A percentile compares a stretch with the other conserved stretches of the same genome.
Conservation (phyloP, 1,284 basidiomycete genomes). For the Afroboletus lepidellus region DNA sequence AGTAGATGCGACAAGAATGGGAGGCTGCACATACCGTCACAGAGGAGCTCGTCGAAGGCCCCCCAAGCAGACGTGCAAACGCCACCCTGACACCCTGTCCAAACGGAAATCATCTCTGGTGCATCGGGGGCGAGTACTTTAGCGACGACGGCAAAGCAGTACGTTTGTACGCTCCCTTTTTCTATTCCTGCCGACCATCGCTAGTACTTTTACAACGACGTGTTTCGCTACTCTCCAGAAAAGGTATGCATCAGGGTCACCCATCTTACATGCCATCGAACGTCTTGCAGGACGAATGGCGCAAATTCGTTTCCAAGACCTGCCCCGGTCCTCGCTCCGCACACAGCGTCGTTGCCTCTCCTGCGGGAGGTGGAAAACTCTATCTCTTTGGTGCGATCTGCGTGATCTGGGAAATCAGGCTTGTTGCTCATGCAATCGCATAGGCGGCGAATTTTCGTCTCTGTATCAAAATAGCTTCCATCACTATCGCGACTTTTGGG, state of each 20-base stretch:
- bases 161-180: conserved; percentile 26
- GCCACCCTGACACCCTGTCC: conserved; percentile 80
- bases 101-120: conserved; percentile 77
- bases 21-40: conserved; percentile 72
- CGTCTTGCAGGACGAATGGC: conserved; percentile 68
- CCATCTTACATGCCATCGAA: not conserved
- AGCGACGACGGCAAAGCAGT: conserved; percentile 80
- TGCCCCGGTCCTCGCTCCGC: conserved; percentile 85
- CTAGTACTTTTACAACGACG: conserved; percentile 78
- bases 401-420: not conserved
- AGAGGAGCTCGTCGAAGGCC: conserved; percentile 74
- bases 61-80: conserved; percentile 78
- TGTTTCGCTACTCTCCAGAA: conserved; percentile 79
- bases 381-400: conserved; percentile 69
- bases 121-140: conserved; percentile 82
- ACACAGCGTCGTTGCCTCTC: conserved; percentile 74
- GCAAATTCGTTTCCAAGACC: conserved; percentile 77
- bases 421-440: not conserved
- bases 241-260: conserved; percentile 45
- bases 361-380: conserved; percentile 78
- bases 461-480: conserved; percentile 87
- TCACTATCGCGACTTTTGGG: conserved; percentile 89
- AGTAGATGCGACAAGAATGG: conserved; percentile 76
- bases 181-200: not conserved
- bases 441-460: conserved; percentile 84